phyloP scores from a whole-genome alignment of 352 stramenopile genomes.

The Globisporangium nunn region DNA sequence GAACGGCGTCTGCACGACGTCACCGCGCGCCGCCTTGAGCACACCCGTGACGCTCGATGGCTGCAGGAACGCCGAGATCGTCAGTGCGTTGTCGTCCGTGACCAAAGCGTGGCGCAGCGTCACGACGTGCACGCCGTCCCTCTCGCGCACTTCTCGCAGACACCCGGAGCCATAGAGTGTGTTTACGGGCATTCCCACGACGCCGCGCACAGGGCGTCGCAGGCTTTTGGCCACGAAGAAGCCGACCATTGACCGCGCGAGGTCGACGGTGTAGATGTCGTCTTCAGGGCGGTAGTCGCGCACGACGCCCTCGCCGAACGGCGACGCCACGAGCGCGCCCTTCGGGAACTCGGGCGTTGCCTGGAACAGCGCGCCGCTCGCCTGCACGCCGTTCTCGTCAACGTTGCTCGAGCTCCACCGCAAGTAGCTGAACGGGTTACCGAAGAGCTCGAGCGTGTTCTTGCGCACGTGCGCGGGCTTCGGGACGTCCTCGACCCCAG shows the following conservation, averaged over 20 bases:
- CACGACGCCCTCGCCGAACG: constrained; percentile 65
- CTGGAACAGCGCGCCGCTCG: constrained; percentile 12
- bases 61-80: constrained; percentile 61
- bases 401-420: constrained; percentile 25
- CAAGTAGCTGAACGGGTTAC: constrained; percentile 67
- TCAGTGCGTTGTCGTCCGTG: constrained; percentile 12
- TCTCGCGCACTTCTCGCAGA: constrained; percentile 44
- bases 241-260: constrained; percentile 31
- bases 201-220: constrained; percentile 34
- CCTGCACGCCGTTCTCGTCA: constrained; percentile 6
- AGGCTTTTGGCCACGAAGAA: constrained; percentile 37
- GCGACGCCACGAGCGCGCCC: constrained; percentile 45
- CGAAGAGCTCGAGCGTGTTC: constrained; percentile 68
- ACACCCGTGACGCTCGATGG: constrained; percentile 36
- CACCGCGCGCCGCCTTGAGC: constrained; percentile 64
- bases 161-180: constrained; percentile 65
- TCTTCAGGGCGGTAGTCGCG: constrained; percentile 31
- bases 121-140: constrained; percentile 69
- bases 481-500: constrained; percentile 26
- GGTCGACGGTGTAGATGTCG: constrained; percentile 50
- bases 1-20: constrained; percentile 75
- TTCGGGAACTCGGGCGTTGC: constrained; percentile 22
- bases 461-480: constrained; percentile 23
- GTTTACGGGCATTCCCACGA: constrained; percentile 53
- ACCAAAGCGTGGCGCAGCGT: constrained; percentile 48